These are phyloP conservation scores for Pyricularia sp. DNA, from an alignment of 2,329 filamentous ascomycete genomes.

Conservation along the genomic window DNA sequence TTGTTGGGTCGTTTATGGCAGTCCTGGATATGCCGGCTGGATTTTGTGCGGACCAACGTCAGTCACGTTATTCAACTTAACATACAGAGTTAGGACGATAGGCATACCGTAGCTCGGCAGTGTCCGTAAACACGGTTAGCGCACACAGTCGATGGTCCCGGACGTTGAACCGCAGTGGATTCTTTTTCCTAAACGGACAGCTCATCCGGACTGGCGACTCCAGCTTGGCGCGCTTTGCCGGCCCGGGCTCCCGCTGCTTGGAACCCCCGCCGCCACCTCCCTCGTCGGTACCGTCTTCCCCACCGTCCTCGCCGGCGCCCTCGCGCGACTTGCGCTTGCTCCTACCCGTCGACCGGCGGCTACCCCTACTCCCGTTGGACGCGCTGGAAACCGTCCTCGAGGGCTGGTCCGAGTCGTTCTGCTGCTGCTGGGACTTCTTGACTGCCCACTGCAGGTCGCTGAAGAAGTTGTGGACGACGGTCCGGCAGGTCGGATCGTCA, in stretches of 20 bases:
- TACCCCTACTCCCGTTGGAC: neutral
- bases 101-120: constrained; percentile 6
- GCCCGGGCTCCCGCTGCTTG: constrained; percentile 4
- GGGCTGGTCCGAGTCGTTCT: constrained; percentile 1
- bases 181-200: constrained; percentile 7
- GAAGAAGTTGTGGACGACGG: constrained; percentile 7
- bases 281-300: constrained; percentile 4
- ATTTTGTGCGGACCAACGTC: neutral
- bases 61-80: neutral
- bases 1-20: constrained; percentile 5
- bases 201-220: constrained; percentile 5
- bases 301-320: constrained; percentile 1
- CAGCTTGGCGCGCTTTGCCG: constrained; percentile 5
- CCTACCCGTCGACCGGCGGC: neutral
- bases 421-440: neutral
- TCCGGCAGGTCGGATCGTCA: constrained; percentile 1
- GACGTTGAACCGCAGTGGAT: constrained; percentile 8
- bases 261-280: neutral
- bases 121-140: constrained; percentile 4
- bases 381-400: neutral
- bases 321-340: constrained; percentile 6
- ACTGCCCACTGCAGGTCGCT: constrained; percentile 8
- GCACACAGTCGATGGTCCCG: constrained; percentile 7
- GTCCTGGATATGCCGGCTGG: constrained; percentile 8
- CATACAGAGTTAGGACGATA: too few species aligned